A percentile compares a stretch with the other conserved stretches of the same genome.
Conservation (phyloP, 495 filamentous ascomycete species). For the Penicillium ucsense region DNA sequence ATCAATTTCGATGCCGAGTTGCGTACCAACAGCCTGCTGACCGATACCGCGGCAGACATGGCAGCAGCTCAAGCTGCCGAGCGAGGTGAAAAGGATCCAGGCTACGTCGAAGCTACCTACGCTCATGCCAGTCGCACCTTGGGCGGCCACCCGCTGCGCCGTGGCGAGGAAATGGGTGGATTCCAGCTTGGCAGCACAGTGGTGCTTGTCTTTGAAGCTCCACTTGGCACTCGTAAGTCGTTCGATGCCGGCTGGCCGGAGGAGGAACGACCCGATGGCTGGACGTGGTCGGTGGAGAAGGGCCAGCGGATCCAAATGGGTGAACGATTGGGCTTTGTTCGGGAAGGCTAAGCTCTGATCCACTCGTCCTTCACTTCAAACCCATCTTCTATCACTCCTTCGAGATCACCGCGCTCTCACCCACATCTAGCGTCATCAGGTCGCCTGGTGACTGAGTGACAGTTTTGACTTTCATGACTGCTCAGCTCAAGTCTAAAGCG, state of each 20-base stretch:
- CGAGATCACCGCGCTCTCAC: no score
- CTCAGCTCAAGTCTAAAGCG: no score
- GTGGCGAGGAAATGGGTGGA: constrained; percentile 95
- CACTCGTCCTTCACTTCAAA: neutral
- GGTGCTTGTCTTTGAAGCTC: constrained; percentile 94
- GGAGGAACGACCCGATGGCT: constrained; percentile 53
- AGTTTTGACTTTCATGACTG: no score
- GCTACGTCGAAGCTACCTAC: constrained; percentile 88
- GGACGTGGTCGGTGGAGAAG: constrained; percentile 72
- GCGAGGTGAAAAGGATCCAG: constrained; percentile 69
- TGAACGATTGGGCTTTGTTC: constrained; percentile 66
- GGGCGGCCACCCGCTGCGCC: constrained; percentile 68
- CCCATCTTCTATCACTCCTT: no score
- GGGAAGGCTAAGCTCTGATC: constrained; percentile 2
- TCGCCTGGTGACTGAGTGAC: no score
- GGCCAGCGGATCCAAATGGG: constrained; percentile 86
- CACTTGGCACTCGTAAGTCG: constrained; percentile 51
- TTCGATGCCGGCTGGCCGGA: constrained; percentile 55
- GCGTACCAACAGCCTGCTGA: constrained; percentile 81
- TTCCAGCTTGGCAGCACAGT: constrained; percentile 95
- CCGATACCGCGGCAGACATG: constrained; percentile 78
- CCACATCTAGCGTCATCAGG: no score
- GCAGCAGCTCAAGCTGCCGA: constrained; percentile 68
- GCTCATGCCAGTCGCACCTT: constrained; percentile 65
- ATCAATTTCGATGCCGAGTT: constrained; percentile 96